Evolutionary conservation across 2,329 filamentous ascomycete species (phyloP).

Genomic region (Ceratocystis alfenasii): DNA sequence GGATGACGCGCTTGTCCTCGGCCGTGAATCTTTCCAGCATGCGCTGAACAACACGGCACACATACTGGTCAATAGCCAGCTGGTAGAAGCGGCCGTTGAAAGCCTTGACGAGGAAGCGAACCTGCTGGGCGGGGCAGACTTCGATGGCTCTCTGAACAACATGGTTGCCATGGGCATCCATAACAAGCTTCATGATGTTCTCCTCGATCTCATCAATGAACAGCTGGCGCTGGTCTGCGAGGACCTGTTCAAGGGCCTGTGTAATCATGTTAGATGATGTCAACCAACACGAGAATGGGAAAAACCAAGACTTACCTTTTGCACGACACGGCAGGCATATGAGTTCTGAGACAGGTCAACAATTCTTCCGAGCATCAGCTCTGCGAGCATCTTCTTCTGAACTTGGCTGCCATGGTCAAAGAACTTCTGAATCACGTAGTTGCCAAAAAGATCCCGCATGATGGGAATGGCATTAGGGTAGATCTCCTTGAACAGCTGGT

Average conservation of each 20-base stretch:
- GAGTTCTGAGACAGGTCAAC: slow-evolving; percentile 69
- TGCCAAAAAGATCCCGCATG: slow-evolving; percentile 95
- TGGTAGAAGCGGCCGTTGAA: slow-evolving; percentile 63
- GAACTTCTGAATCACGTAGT: slow-evolving; percentile 96
- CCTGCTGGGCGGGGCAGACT: slow-evolving; percentile 61
- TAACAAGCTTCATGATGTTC: slow-evolving; percentile 64
- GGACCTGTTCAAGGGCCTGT: slow-evolving; percentile 78
- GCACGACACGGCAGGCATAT: slow-evolving; percentile 91
- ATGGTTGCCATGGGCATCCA: slow-evolving; percentile 87
- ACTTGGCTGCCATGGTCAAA: slow-evolving; percentile 91
- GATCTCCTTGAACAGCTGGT: slow-evolving; percentile 79
- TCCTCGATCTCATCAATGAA: slow-evolving; percentile 73
- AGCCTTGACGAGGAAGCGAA: slow-evolving; percentile 73
- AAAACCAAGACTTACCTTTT: slow-evolving; percentile 53
- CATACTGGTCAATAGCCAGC: slow-evolving; percentile 70
- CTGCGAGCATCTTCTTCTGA: slow-evolving; percentile 78
- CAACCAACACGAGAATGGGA: not conserved
- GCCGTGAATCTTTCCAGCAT: slow-evolving; percentile 74
- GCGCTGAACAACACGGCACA: slow-evolving; percentile 84
- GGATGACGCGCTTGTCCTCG: slow-evolving; percentile 56
- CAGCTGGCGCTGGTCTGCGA: slow-evolving; percentile 80
- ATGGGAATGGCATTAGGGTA: slow-evolving; percentile 71
- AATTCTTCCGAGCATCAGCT: slow-evolving; percentile 78
- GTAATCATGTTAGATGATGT: not conserved
- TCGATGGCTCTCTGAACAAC: slow-evolving; percentile 92